These are phyloP conservation scores for Nyctanthes arbortristis DNA, from an alignment of 257 asterid genomes.

Conservation along the genomic window DNA sequence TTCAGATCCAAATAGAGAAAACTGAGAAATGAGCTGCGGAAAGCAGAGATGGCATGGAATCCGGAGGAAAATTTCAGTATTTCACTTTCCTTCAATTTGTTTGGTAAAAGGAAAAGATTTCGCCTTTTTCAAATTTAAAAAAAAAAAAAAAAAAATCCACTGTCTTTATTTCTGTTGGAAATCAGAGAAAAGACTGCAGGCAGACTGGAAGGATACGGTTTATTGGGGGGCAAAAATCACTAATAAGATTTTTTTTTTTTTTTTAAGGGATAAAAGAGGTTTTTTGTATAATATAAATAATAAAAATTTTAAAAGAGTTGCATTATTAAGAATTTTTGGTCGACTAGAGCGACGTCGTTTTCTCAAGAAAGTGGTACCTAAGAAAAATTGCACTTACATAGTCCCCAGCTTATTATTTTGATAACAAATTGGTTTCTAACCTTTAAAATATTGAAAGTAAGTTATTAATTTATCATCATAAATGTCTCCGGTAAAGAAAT, in stretches of 20 bases:
- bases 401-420: neutral
- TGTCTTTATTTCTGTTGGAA: constrained; percentile 40
- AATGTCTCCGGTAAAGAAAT: too few species aligned
- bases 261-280: too few species aligned
- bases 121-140: constrained; percentile 3
- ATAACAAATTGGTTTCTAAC: neutral
- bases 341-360: constrained; percentile 16
- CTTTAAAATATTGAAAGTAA: neutral
- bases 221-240: constrained; percentile 17
- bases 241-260: neutral
- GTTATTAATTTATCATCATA: too few species aligned
- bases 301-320: neutral
- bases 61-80: constrained; percentile 44
- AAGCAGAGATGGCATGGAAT: constrained; percentile 47
- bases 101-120: constrained; percentile 64
- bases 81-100: constrained; percentile 52
- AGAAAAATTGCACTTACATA: neutral
- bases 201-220: constrained; percentile 15
- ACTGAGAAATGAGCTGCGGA: constrained; percentile 44
- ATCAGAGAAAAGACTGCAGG: constrained; percentile 36
- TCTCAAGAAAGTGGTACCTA: neutral
- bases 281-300: too few species aligned
- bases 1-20: constrained; percentile 26
- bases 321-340: constrained; percentile 7
- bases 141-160: neutral